These are phyloP conservation scores for Cryphonectria naterciae DNA, from an alignment of 2,329 filamentous ascomycete genomes.

Conservation along the genomic window DNA sequence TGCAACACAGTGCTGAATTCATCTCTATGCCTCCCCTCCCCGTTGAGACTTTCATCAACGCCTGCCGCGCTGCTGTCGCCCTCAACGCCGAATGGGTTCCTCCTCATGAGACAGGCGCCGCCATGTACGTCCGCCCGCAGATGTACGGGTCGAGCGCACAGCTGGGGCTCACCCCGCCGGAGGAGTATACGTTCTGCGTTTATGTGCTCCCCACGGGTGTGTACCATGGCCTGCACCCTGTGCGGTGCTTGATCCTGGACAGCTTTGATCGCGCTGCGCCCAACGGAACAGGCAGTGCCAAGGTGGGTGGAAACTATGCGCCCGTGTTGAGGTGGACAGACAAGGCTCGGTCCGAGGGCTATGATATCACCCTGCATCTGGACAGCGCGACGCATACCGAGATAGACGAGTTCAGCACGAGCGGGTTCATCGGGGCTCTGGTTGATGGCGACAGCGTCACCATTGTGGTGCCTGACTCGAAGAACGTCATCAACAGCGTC, in stretches of 20 bases:
- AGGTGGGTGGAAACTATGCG: constrained; percentile 94
- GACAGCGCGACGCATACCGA: constrained; percentile 84
- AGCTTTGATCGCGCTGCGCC: constrained; percentile 95
- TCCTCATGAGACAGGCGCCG: constrained; percentile 83
- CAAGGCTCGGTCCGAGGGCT: constrained; percentile 76
- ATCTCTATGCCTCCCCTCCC: constrained; percentile 85
- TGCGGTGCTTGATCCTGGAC: constrained; percentile 86
- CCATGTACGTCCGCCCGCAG: constrained; percentile 90
- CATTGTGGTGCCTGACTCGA: constrained; percentile 84
- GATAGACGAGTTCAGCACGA: constrained; percentile 95
- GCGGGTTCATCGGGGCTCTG: constrained; percentile 84
- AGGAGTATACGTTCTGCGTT: constrained; percentile 90
- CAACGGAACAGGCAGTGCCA: constrained; percentile 86
- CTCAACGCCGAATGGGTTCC: constrained; percentile 91
- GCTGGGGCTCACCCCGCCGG: constrained; percentile 81
- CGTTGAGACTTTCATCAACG: constrained; percentile 73
- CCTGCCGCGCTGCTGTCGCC: constrained; percentile 78
- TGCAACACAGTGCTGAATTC: constrained; percentile 83
- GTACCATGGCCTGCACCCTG: constrained; percentile 87
- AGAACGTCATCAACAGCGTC: constrained; percentile 84
- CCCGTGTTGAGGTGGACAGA: constrained; percentile 89
- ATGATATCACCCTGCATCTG: constrained; percentile 91
- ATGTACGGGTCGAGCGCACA: constrained; percentile 88
- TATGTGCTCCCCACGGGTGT: constrained; percentile 92
- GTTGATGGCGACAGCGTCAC: constrained; percentile 62